Base-by-base conservation (phyloP, 78 protist species). In the Isochrysis galbana region DNA sequence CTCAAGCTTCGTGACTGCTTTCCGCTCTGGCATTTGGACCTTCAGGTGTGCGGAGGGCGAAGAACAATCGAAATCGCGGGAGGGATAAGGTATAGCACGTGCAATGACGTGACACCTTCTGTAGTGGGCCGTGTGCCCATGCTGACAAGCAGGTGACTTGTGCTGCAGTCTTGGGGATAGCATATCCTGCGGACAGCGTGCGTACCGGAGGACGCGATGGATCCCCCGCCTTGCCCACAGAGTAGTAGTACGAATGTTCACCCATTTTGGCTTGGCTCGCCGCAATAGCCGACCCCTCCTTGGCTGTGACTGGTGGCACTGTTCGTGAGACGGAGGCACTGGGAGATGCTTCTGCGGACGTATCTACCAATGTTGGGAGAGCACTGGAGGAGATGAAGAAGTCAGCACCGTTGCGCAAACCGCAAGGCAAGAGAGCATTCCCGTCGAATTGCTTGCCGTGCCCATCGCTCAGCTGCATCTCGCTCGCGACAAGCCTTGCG, bases 181-280 rank as follows among this genome's bases (percentile, higher is more conserved):
- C n/a, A n/a, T n/a, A n/a, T n/a, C n/a, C n/a, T n/a, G n/a, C n/a
- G n/a, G n/a, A n/a, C n/a, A n/a, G n/a, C n/a, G n/a, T n/a, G n/a
- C 29, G 61, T 14, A 51, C 61, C 14, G 61, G 61, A 7, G 61
- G 61, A 7, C 61, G 61, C 61, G 7, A 7, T 14, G 61, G 61
- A 14, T 51, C 61, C 29, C 61, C 61, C 29, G 61, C 7, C 55
- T 80, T 80, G 42, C 51, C 51, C 39, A 80, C 88, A 34, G 55
- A 44, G 55, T 80, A 80, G 55, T 80, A 80, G 88, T 80, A 80
- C 38, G 88, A 80, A 54, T 44, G 34, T 54, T 80, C 88, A 22
- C 88, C 88, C 55, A 29, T 25, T 36, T 29, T 80, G 39, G 88
- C 88, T 54, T 80, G 88, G 38, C n/a, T 21, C 39, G 88, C 51